phyloP scores from a whole-genome alignment of 1,139 yeast species.

The Candida sp. region DNA sequence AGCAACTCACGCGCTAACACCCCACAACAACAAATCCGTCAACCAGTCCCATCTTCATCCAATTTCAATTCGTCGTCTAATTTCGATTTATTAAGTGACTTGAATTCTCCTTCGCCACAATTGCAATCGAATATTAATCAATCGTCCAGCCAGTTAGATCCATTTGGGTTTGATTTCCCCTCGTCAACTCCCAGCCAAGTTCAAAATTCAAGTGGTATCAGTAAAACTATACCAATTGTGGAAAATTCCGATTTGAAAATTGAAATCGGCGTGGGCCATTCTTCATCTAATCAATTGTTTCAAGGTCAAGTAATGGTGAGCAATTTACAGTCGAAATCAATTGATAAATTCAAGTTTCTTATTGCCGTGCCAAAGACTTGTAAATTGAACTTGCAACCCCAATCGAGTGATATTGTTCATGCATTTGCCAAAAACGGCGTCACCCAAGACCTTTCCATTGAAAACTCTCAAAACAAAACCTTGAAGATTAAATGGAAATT shows the following conservation, averaged over 20 bases:
- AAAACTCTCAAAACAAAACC: slow-evolving; percentile 43
- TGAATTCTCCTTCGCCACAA: slow-evolving; percentile 46
- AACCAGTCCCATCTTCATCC: slow-evolving; percentile 9
- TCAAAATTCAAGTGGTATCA: slow-evolving; percentile 12
- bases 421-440: slow-evolving; percentile 54
- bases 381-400: slow-evolving; percentile 65
- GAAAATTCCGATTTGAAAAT: slow-evolving; percentile 51
- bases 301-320: slow-evolving; percentile 44
- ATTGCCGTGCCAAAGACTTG: slow-evolving; percentile 82
- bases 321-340: slow-evolving; percentile 32
- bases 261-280: slow-evolving; percentile 42
- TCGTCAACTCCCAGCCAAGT: slow-evolving; percentile 33
- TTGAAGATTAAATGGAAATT: slow-evolving; percentile 84
- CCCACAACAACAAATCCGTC: slow-evolving; percentile 10
- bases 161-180: slow-evolving; percentile 50
- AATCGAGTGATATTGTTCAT: slow-evolving; percentile 54
- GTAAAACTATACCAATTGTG: slow-evolving; percentile 22
- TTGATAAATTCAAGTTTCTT: slow-evolving; percentile 55
- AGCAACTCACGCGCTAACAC: slow-evolving; percentile 17
- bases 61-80: slow-evolving; percentile 9
- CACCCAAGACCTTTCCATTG: slow-evolving; percentile 58
- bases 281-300: slow-evolving; percentile 33
- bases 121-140: slow-evolving; percentile 37
- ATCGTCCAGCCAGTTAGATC: slow-evolving; percentile 34
- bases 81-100: slow-evolving; percentile 43